Percentiles rank a stretch among this genome's conserved stretches.
phyloP scores from a whole-genome alignment of 305 asterid genomes.

The Salvia sclarea region DNA sequence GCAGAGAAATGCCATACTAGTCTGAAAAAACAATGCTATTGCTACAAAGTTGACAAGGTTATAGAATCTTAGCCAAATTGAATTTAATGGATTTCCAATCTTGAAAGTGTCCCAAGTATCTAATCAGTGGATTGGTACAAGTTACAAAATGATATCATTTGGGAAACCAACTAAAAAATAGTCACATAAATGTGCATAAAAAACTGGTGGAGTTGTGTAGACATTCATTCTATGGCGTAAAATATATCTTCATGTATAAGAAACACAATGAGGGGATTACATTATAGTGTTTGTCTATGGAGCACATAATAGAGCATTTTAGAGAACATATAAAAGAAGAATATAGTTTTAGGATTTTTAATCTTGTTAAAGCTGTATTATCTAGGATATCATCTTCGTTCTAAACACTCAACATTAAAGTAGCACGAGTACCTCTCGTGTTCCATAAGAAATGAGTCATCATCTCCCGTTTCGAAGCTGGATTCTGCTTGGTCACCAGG shows the following conservation, averaged over 20 bases:
- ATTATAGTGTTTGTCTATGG: not conserved
- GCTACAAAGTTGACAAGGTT: not conserved
- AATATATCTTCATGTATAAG: too few species aligned
- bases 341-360: not conserved
- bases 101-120: not conserved
- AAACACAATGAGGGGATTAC: not conserved
- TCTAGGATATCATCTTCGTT: not conserved
- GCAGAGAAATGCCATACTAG: not conserved
- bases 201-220: too few species aligned
- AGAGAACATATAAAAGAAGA: not conserved
- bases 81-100: too few species aligned
- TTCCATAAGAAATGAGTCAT: slow-evolving; percentile 25
- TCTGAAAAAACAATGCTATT: not conserved
- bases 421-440: slow-evolving; percentile 2
- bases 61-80: not conserved
- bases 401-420: not conserved
- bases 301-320: slow-evolving; percentile 5
- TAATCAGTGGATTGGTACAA: not conserved
- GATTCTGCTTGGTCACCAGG: slow-evolving; percentile 2
- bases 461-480: slow-evolving; percentile 1
- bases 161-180: not conserved
- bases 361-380: not conserved
- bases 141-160: not conserved
- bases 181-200: too few species aligned
- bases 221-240: too few species aligned